Evolutionary conservation across 1,284 basidiomycete species (phyloP).

Genomic region (Anthracocystis walkeri): DNA sequence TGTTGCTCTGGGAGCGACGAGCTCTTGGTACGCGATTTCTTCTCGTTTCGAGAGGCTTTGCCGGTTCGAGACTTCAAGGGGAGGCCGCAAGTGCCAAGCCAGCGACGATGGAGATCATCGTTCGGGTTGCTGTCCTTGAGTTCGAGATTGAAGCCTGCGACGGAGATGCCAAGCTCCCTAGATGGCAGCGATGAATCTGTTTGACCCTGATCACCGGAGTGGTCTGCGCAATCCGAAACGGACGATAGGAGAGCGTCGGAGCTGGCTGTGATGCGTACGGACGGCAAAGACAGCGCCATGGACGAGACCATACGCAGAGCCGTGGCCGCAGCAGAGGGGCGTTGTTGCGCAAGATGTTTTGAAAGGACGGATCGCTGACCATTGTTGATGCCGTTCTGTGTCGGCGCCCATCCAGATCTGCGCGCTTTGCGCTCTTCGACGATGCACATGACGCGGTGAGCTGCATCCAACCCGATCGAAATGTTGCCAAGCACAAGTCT

Average conservation of each 20-base stretch:
- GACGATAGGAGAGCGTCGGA: conserved; percentile 36
- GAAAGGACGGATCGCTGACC: conserved; percentile 32
- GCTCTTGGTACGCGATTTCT: background rate
- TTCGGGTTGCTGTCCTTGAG: conserved; percentile 52
- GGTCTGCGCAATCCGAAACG: background rate
- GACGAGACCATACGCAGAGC: conserved; percentile 33
- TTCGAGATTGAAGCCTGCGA: conserved; percentile 50
- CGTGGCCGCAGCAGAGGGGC: conserved; percentile 19
- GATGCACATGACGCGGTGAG: conserved; percentile 34
- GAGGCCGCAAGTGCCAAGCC: conserved; percentile 64
- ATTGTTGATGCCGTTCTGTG: conserved; percentile 2
- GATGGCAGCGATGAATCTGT: conserved; percentile 11
- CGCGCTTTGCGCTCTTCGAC: conserved; percentile 47
- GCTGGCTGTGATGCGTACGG: conserved; percentile 28
- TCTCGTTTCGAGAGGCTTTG: conserved; percentile 3
- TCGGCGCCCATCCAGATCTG: conserved; percentile 28
- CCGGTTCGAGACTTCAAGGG: conserved; percentile 1
- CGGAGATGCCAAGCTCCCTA: conserved; percentile 22
- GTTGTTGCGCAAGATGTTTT: conserved; percentile 43
- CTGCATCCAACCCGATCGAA: conserved; percentile 49
- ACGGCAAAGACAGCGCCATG: conserved; percentile 33
- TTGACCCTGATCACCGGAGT: background rate
- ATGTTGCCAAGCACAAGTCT: conserved; percentile 42
- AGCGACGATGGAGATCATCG: conserved; percentile 58
- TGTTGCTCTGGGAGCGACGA: background rate